A percentile compares a stretch with the other conserved stretches of the same genome.
phyloP scores from a whole-genome alignment of 2,329 filamentous ascomycete genomes.

The Seiridium cupressi region DNA sequence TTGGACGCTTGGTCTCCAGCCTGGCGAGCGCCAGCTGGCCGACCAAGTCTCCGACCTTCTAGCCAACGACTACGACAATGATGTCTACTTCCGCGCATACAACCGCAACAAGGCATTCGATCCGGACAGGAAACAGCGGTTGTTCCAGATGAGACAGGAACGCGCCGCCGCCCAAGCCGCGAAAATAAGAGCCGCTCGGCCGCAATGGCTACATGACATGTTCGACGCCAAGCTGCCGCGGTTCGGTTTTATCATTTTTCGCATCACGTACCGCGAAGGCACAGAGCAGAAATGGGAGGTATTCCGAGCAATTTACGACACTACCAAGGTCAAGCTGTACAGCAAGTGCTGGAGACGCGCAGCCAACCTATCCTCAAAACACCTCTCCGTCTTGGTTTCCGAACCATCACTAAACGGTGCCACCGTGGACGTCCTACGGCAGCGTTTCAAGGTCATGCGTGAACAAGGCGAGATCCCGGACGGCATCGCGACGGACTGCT shows the following conservation, averaged over 20 bases:
- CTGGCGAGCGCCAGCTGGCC: background rate
- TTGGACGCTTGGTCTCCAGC: background rate
- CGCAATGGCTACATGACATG: background rate
- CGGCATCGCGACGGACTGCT: background rate
- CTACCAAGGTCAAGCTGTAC: no score
- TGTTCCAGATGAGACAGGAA: background rate
- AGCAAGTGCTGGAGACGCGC: background rate
- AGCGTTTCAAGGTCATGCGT: background rate
- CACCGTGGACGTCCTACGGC: background rate
- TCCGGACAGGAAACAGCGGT: background rate
- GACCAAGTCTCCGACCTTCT: background rate
- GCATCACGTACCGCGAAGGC: background rate
- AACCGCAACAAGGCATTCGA: background rate
- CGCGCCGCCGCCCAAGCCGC: background rate
- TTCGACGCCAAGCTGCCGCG: background rate
- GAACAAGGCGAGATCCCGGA: background rate
- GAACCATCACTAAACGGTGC: background rate
- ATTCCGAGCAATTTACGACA: background rate
- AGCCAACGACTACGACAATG: background rate
- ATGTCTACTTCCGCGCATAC: background rate
- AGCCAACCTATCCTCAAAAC: background rate
- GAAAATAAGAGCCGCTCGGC: background rate
- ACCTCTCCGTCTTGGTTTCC: background rate
- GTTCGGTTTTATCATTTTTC: background rate
- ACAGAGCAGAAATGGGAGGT: background rate